Evolutionary conservation across 2,329 filamentous ascomycete species (phyloP), one percentile per base, ranked within the genome.

Genomic region (Hypomyces perniciosus): DNA sequence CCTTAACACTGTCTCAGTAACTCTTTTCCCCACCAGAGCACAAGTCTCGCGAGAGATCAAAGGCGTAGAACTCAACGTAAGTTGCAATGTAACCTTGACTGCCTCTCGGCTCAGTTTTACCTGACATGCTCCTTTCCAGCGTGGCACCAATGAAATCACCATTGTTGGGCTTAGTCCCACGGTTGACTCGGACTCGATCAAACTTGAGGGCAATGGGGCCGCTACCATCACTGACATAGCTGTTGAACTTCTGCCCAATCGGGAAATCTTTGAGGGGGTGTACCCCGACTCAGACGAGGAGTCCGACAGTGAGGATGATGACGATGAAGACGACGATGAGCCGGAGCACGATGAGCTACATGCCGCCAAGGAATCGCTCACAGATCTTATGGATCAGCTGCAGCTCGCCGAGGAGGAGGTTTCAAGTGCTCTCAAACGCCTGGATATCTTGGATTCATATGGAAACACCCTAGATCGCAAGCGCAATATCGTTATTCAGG

Each of bases 161-260:
- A 75, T 85, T 51, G 59, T 73, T 50, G 81, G 80, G 7, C 65
- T 84, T 34, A 76, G 78, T 8, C 76, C 77, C 2, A 74, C 72
- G 2, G 71, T 80, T 20, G 78, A 84, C 56, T 71, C 79, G 54
- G 72, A 81, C 56, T 83, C 79, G 5, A 76, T 85, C 63, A 81
- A 79, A 55, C 74, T 85, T 13, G 80, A 83, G 53, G 79, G 80
- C 39, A 74, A 70, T 46, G 78, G 79, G 8, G 58, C 71, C 2
- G 79, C 79, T 8, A 75, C 75, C 35, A 80, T 84, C 59, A 80
- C 62, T 8, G 81, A 87, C 59, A 83, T 86, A 54, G 72, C 76
- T 5, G 74, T 84, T 39, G 75, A 83, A 51, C 66, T 78, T 4
- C 66, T 83, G 8, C 73, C 73, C 3, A 80, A 81, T 56, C 69